phyloP scores from a whole-genome alignment of 805 yeast species.

The Nakazawaea ernobii region DNA sequence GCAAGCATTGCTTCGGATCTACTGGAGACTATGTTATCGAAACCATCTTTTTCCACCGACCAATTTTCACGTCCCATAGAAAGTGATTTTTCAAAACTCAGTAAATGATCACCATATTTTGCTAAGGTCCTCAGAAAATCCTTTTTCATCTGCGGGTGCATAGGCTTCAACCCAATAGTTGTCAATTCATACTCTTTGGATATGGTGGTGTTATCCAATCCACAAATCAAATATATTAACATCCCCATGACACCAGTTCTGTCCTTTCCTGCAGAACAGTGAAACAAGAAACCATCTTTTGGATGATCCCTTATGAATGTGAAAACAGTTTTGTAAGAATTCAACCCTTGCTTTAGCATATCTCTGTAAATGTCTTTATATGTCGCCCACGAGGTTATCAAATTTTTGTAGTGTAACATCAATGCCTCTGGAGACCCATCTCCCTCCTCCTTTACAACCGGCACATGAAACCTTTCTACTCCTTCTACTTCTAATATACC shows the following conservation, averaged over 20 bases:
- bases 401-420: slow-evolving; percentile 46
- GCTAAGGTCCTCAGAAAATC: slow-evolving; percentile 23
- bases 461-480: slow-evolving; percentile 43
- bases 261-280: slow-evolving; percentile 86
- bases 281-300: slow-evolving; percentile 50
- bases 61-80: slow-evolving; percentile 35
- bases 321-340: slow-evolving; percentile 45
- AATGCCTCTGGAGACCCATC: slow-evolving; percentile 63
- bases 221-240: slow-evolving; percentile 55
- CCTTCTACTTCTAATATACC: slow-evolving; percentile 44
- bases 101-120: slow-evolving; percentile 17
- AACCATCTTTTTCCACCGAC: slow-evolving; percentile 44
- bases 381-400: slow-evolving; percentile 56
- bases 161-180: slow-evolving; percentile 53
- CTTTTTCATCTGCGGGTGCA: slow-evolving; percentile 31
- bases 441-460: slow-evolving; percentile 42
- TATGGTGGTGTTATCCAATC: slow-evolving; percentile 59
- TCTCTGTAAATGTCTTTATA: slow-evolving; percentile 59
- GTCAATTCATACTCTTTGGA: slow-evolving; percentile 78
- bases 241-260: slow-evolving; percentile 74
- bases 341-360: slow-evolving; percentile 44
- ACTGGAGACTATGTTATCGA: slow-evolving; percentile 55
- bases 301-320: slow-evolving; percentile 50
- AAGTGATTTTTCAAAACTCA: slow-evolving; percentile 17
- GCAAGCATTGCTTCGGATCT: slow-evolving; percentile 66